Base-by-base conservation (phyloP, 2,329 filamentous ascomycete genomes). In the Aureobasidium melanogenum region DNA sequence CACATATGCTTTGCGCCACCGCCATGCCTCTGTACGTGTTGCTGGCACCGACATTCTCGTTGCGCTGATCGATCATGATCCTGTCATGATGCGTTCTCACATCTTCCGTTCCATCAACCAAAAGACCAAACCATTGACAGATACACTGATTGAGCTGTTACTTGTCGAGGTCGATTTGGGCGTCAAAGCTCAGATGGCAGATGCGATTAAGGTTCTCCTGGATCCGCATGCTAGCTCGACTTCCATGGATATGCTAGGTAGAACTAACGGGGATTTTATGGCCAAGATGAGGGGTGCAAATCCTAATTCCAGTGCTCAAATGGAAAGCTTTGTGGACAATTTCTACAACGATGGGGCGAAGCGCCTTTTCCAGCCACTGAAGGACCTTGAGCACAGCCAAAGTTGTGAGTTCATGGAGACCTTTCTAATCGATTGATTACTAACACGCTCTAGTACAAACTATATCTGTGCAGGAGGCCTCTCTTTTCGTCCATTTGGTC, bases 1-100 rank as follows among this genome's bases (percentile, higher is more conserved):
- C 66, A 91, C 92, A 63, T 97, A 91, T 74, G 92, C 94, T 15
- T 82, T 99, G 55, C 87, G 89, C 63, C 91, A 96, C 69, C 82
- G 82, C 47, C 92, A 96, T 68, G 88, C 94, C 14, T 82, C 87
- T 0, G 89, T 97, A 58, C 84, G 94, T 64, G 91, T 96, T 2
- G 95, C 92, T 5, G 94, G 92, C 12, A 96, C 92, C 2, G 94
- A 99, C 67, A 91, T 97, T 36, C 76, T 99, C 52, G 89, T 97
- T 8, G 90, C 91, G 5, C 86, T 97, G 75, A 94, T 99, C 67
- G 94, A 99, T 69, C 92, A 97, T 70, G 94, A 99, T 69, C 88
- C 93, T 2, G 84, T 91, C 67, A 91, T 97, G 88, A 93, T 99
- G 71, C 88, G 94, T 52, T 86, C 88, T 66, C 95, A 93, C 60